Percentiles rank a stretch among this genome's conserved stretches.
Conservation (phyloP, 192 early-diverging fungal genomes). For the Rhizophagus sp. region DNA sequence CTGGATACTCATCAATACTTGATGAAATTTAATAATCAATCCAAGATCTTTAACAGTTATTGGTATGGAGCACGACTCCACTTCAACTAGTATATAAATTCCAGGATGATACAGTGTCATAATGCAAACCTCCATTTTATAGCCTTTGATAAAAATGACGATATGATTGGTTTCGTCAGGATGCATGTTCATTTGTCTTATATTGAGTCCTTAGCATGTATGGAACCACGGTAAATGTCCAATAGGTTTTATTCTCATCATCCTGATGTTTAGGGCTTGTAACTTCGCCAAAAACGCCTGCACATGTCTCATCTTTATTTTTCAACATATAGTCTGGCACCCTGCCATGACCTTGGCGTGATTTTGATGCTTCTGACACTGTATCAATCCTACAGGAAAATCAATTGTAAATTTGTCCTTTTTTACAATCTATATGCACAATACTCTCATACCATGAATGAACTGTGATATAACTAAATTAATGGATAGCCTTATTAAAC, state of each 20-base stretch:
- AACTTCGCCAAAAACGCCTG: slow-evolving; percentile 12
- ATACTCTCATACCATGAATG: slow-evolving; percentile 18
- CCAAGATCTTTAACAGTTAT: slow-evolving; percentile 18
- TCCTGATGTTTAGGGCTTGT: slow-evolving; percentile 13
- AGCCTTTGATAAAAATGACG: slow-evolving; percentile 23
- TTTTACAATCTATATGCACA: too few relatives aligned
- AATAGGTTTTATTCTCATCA: slow-evolving; percentile 12
- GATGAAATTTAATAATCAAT: slow-evolving; percentile 5
- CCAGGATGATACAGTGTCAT: slow-evolving; percentile 16
- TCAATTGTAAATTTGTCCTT: too few relatives aligned
- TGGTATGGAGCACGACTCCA: slow-evolving; percentile 7
- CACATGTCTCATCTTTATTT: slow-evolving; percentile 8
- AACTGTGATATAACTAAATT: slow-evolving; percentile 14
- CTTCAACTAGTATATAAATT: slow-evolving; percentile 29
- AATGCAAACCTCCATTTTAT: slow-evolving; percentile 16
- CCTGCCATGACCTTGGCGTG: neutral
- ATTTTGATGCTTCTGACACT: slow-evolving; percentile 19
- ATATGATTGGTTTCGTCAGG: neutral
- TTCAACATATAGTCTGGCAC: slow-evolving; percentile 16
- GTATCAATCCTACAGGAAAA: slow-evolving; percentile 14
- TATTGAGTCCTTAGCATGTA: slow-evolving; percentile 26
- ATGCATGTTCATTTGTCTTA: neutral
- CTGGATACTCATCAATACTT: slow-evolving; percentile 25
- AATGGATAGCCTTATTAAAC: slow-evolving; percentile 24
- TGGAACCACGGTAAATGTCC: slow-evolving; percentile 21